Evolutionary conservation across 2,329 filamentous ascomycete species (phyloP), one percentile per base, ranked within the genome.

Genomic region (Trichoderma harzianum): DNA sequence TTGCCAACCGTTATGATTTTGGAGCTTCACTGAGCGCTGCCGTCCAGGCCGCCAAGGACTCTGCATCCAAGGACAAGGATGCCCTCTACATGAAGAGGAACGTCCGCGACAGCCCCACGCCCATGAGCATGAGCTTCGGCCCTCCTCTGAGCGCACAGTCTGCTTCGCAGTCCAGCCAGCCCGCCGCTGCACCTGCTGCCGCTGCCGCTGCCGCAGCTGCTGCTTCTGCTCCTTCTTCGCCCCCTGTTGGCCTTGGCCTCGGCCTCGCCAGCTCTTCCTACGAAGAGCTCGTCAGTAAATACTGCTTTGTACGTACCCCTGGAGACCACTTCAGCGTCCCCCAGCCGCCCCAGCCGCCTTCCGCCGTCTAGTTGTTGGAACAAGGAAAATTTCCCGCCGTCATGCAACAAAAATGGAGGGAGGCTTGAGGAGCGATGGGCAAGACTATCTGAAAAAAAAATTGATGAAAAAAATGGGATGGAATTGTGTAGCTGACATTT

Each of bases 241-340:
- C 74, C 14, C 55, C 32, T 55, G 68, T 70, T 64, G 68, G 58
- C 24, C 68, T 64, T 16, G 68, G 68, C 30, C 76, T 83, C 63
- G 83, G 83, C 78, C 91, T 97, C 75, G 89, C 95, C 73, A 97
- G 94, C 75, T 91, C 93, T 73, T 95, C 95, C 73, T 98, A 99
- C 82, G 93, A 97, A 83, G 96, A 99, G 84, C 89, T 99, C 75
- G 92, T 99, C 82, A 95, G 97, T 86, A 98, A 97, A 86, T 99
- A 97, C 87, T 99, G 96, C 88, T 99, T 98, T 90, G 95, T 98
- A 95, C 90, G 95, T 97, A 88, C 88, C 79, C 82, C 82, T 75
- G 80, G 80, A 76, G 75, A 78, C 68, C 77, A 77, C 71, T 76
- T 77, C 78, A 78, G 75, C 77, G 75, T 76, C 66, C 58, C 74